A percentile compares a stretch with the other conserved stretches of the same genome.
Conservation (phyloP, 2,329 filamentous ascomycete genomes). For the Apiospora koreana region DNA sequence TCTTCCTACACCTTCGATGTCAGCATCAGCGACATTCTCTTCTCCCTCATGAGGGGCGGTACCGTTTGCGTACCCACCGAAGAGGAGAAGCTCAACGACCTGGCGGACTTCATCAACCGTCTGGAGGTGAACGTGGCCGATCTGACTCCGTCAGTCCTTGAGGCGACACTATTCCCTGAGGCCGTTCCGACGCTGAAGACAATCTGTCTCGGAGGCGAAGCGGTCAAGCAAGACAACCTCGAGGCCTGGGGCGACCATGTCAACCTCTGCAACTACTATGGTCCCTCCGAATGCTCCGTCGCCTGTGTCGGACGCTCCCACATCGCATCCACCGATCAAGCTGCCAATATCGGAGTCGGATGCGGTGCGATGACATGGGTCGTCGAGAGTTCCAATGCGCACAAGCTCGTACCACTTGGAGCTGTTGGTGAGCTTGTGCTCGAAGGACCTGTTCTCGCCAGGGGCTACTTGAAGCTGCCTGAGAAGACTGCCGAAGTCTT, state of each 20-base stretch:
- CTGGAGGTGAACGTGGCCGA: neutral
- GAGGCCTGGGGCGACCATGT: neutral
- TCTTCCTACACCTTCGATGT: conserved; percentile 11
- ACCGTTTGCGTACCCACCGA: conserved; percentile 9
- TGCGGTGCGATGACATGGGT: neutral
- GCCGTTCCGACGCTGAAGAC: conserved; percentile 1
- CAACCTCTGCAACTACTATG: neutral
- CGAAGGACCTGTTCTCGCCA: neutral
- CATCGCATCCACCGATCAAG: neutral
- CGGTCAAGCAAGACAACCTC: neutral
- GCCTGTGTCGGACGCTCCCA: neutral
- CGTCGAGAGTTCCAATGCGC: neutral
- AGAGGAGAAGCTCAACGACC: neutral
- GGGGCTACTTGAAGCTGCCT: conserved; percentile 15
- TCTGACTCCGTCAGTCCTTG: conserved; percentile 3
- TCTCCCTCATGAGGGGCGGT: neutral
- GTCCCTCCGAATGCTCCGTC: neutral
- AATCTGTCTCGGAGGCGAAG: neutral
- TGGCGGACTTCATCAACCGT: neutral
- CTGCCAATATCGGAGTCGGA: conserved; percentile 1
- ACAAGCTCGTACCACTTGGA: conserved; percentile 3
- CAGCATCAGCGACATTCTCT: conserved; percentile 9
- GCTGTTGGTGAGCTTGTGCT: conserved; percentile 1
- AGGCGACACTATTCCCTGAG: neutral
- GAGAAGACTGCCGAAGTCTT: conserved; percentile 18